Conservation (phyloP, 495 filamentous ascomycete genomes). For the Aspergillus cavernicola region DNA sequence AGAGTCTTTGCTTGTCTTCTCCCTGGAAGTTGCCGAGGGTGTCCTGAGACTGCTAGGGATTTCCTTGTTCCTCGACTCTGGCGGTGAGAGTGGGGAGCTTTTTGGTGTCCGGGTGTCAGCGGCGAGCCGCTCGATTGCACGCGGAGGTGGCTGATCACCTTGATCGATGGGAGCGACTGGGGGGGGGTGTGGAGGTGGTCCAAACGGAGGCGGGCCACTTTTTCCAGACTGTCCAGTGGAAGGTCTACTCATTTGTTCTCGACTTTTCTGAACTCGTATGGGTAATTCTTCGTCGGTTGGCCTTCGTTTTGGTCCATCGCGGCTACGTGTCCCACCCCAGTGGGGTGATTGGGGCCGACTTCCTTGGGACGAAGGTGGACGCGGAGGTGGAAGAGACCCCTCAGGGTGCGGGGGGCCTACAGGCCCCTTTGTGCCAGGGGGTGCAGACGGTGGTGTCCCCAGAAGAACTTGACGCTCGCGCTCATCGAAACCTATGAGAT, state of each 20-base stretch:
- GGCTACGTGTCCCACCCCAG: constrained; percentile 31
- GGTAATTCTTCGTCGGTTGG: constrained; percentile 37
- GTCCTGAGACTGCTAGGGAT: constrained; percentile 21
- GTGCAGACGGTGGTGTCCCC: constrained; percentile 36
- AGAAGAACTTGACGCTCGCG: constrained; percentile 70
- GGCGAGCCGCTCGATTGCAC: constrained; percentile 24
- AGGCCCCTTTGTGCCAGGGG: constrained; percentile 32
- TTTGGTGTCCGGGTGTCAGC: constrained; percentile 21
- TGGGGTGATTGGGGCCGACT: constrained; percentile 27
- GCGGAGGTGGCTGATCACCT: constrained; percentile 26
- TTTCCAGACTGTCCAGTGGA: constrained; percentile 33
- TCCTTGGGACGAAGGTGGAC: constrained; percentile 22
- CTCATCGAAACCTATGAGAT: constrained; percentile 75
- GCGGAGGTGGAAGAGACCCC: constrained; percentile 30
- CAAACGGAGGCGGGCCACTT: constrained; percentile 21
- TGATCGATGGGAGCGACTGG: constrained; percentile 13
- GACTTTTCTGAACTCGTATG: constrained; percentile 42
- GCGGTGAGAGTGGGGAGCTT: constrained; percentile 13
- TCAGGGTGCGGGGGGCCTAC: constrained; percentile 32
- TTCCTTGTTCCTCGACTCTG: constrained; percentile 26
- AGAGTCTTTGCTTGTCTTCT: constrained; percentile 12
- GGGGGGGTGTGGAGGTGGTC: constrained; percentile 22
- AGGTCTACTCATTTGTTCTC: constrained; percentile 44
- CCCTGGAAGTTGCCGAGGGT: constrained; percentile 13
- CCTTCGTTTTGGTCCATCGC: constrained; percentile 36